Base-by-base conservation (phyloP, 805 yeast genomes). In the Lachancea cidri region DNA sequence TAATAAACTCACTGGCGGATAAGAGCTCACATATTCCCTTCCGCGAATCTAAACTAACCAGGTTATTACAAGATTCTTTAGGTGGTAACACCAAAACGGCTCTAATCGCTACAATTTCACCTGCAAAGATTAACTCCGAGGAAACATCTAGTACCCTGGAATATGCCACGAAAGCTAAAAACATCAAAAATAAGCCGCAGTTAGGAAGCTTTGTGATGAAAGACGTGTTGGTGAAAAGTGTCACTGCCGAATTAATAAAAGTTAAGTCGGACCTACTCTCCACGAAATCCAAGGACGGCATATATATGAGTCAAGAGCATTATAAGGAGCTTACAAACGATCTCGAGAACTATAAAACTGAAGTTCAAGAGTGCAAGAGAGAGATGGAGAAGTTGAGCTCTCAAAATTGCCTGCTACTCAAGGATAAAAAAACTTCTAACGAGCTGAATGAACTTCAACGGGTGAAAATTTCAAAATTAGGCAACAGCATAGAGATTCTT, bases 11-110 rank as follows among this genome's bases (percentile, higher is more conserved):
- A 1, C 62, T 83, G 15, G 85, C 79, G 1, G 86, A 80, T 50
- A 72, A 73, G 34, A 69, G 72, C 15, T 64, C 73, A 3, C 95
- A 86, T 58, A 77, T 91, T 22, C 97, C 98, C 0, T 88, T 87
- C 57, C 64, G 94, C 52, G 93, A 85, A 54, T 83, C 91, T 1
- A 85, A 84, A 57, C 69, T 85, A 41, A 85, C 94, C 0, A 66
- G 87, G 41, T 64, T 85, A 19, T 63, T 85, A 30, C 89, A 85
- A 53, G 93, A 84, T 53, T 82, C 89, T 0, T 67, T 89, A 3
- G 97, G 97, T 2, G 96, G 96, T 2, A 73, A 79, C 42, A 87
- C 96, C 0, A 83, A 85, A 54, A 88, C 97, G 0, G 81, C 89
- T 24, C 71, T 88, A 42, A 84, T 88, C 18, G 95, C 96, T 1